phyloP scores from a whole-genome alignment of 768 basidiomycete species.

The Lactifluus hygrophoroides region DNA sequence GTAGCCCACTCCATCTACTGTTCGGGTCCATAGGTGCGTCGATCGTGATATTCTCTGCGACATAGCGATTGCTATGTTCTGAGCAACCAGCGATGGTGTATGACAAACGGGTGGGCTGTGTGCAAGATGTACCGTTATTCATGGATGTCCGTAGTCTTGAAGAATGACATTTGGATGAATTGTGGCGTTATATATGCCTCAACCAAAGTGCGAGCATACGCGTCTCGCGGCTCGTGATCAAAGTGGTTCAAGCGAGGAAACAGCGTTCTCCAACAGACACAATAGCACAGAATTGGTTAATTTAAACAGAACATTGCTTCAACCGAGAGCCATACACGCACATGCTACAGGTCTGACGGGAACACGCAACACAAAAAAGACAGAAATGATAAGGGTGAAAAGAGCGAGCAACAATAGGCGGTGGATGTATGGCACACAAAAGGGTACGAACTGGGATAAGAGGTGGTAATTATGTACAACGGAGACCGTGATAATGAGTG shows the following conservation, averaged over 20 bases:
- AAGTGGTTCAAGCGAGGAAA: too few relatives aligned
- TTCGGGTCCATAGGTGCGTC: constrained; percentile 55
- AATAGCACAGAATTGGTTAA: neutral
- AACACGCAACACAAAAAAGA: constrained; percentile 16
- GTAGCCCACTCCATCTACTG: constrained; percentile 71
- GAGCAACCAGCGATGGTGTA: constrained; percentile 45
- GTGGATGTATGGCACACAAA: constrained; percentile 16
- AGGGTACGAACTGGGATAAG: constrained; percentile 4
- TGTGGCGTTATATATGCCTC: neutral
- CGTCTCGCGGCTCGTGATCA: neutral
- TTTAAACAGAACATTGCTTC: constrained; percentile 25
- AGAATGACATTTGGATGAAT: neutral
- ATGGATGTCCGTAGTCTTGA: neutral
- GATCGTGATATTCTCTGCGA: constrained; percentile 57
- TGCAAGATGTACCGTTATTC: neutral
- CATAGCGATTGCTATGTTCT: constrained; percentile 65
- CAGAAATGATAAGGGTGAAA: constrained; percentile 13
- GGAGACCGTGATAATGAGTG: constrained; percentile 8
- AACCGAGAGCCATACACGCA: constrained; percentile 33
- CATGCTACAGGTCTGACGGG: constrained; percentile 34
- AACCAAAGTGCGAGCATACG: too few relatives aligned
- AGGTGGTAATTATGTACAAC: constrained; percentile 15
- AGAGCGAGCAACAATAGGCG: constrained; percentile 18
- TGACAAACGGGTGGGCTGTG: constrained; percentile 3
- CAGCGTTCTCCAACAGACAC: too few relatives aligned